These are phyloP conservation scores for Colletotrichum somersetense DNA, from an alignment of 2,329 filamentous ascomycete species.

Conservation along the genomic window DNA sequence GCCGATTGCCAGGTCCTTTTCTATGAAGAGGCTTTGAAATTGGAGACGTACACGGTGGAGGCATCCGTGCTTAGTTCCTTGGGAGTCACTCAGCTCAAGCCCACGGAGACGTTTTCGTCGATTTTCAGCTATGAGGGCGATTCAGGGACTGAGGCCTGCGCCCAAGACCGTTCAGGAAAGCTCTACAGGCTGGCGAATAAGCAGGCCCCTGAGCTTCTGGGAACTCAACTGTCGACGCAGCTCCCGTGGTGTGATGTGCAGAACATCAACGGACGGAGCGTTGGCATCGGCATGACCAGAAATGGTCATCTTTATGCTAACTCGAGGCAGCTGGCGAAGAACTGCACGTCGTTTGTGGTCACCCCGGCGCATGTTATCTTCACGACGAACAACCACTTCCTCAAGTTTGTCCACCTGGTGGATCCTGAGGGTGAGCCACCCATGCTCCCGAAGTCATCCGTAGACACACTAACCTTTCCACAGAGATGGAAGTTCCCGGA, in stretches of 20 bases:
- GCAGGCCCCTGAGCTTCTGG: constrained; percentile 25
- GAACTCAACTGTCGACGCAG: constrained; percentile 48
- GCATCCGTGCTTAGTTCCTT: neutral
- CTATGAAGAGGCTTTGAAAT: constrained; percentile 45
- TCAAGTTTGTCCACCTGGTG: constrained; percentile 92
- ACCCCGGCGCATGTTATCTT: constrained; percentile 88
- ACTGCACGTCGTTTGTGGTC: constrained; percentile 90
- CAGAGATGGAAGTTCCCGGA: constrained; percentile 83
- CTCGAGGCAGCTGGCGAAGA: constrained; percentile 79
- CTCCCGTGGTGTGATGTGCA: constrained; percentile 64
- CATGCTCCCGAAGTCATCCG: too few species aligned
- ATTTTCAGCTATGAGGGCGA: constrained; percentile 52
- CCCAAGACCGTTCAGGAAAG: constrained; percentile 61
- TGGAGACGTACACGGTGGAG: constrained; percentile 29
- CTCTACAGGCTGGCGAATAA: constrained; percentile 55
- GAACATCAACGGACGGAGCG: constrained; percentile 36
- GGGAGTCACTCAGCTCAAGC: constrained; percentile 17
- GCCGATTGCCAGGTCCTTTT: constrained; percentile 50
- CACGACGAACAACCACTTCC: constrained; percentile 90
- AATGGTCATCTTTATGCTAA: constrained; percentile 86
- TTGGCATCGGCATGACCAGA: constrained; percentile 75
- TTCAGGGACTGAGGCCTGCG: constrained; percentile 51
- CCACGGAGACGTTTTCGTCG: constrained; percentile 41
- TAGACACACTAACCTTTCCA: constrained; percentile 43
- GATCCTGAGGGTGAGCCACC: constrained; percentile 69